A percentile compares a stretch with the other conserved stretches of the same genome.
Conservation (phyloP, 108 stramenopile species). For the Nitzschia sp. region DNA sequence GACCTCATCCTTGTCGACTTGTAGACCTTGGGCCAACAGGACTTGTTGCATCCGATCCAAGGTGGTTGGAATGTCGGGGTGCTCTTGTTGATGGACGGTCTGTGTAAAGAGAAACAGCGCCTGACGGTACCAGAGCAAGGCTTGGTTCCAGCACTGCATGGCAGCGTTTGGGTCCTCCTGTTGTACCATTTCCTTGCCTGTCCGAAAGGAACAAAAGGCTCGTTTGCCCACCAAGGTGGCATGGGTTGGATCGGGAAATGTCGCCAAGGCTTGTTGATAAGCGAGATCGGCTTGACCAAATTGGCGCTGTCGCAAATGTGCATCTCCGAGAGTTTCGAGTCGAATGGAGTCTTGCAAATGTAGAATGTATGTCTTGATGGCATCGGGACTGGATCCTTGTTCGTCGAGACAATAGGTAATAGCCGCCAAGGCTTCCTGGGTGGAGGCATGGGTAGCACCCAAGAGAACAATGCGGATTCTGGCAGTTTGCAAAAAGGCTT, state of each 20-base stretch:
- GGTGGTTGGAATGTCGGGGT: slow-evolving; percentile 13
- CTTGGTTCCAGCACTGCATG: not conserved
- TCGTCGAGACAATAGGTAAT: slow-evolving; percentile 5
- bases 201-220: slow-evolving; percentile 18
- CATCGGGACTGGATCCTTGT: not conserved
- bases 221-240: slow-evolving; percentile 13
- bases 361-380: not conserved
- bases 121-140: slow-evolving; percentile 14
- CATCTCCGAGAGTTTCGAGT: slow-evolving; percentile 21
- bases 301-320: slow-evolving; percentile 10
- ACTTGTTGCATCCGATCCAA: slow-evolving; percentile 22
- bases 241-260: slow-evolving; percentile 16
- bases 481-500: slow-evolving; percentile 16
- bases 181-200: not conserved
- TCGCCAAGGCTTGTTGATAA: slow-evolving; percentile 16
- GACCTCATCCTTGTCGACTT: not conserved
- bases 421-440: slow-evolving; percentile 16
- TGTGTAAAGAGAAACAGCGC: slow-evolving; percentile 8
- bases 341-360: slow-evolving; percentile 20
- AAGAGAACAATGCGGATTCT: slow-evolving; percentile 14
- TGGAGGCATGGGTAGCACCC: slow-evolving; percentile 6
- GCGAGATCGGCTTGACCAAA: not conserved
- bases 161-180: not conserved
- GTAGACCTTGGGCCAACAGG: not conserved
- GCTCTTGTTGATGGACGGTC: not conserved